These are phyloP conservation scores for Moesziomyces sp. DNA, from an alignment of 1,284 basidiomycete genomes.

Conservation along the genomic window DNA sequence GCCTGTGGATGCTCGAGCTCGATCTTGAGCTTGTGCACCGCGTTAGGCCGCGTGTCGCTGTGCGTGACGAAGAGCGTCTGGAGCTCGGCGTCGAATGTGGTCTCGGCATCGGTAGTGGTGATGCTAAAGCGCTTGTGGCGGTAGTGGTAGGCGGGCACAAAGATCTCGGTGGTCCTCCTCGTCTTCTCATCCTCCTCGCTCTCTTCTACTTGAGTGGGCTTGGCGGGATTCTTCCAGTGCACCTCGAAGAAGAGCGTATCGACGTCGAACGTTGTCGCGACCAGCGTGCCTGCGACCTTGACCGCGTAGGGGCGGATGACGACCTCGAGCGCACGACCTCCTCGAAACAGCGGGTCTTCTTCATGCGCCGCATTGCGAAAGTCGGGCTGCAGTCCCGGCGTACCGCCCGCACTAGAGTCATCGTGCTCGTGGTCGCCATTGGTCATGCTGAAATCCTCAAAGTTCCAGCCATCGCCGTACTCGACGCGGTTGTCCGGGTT, in stretches of 20 bases:
- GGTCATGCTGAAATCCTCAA: slow-evolving; percentile 75
- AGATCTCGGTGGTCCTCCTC: slow-evolving; percentile 50
- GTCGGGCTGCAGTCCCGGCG: slow-evolving; percentile 51
- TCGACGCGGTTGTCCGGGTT: slow-evolving; percentile 85
- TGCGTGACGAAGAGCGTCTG: slow-evolving; percentile 56
- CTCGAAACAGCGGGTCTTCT: slow-evolving; percentile 75
- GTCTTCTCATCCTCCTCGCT: slow-evolving; percentile 1
- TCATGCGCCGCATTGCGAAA: slow-evolving; percentile 68
- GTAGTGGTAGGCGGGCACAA: slow-evolving; percentile 53
- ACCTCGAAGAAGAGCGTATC: slow-evolving; percentile 53
- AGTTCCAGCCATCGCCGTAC: slow-evolving; percentile 91
- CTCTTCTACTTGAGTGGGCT: slow-evolving; percentile 15
- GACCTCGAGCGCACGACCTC: slow-evolving; percentile 79
- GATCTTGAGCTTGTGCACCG: slow-evolving; percentile 44
- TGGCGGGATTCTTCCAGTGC: slow-evolving; percentile 54
- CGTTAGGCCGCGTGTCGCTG: slow-evolving; percentile 21
- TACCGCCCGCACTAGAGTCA: slow-evolving; percentile 1
- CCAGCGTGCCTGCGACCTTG: slow-evolving; percentile 66
- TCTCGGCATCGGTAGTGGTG: slow-evolving; percentile 37
- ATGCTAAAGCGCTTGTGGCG: slow-evolving; percentile 28
- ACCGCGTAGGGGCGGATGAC: slow-evolving; percentile 70
- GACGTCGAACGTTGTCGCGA: slow-evolving; percentile 52
- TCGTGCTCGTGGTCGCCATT: slow-evolving; percentile 76
- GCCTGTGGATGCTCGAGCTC: slow-evolving; percentile 19
- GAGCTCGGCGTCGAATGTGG: slow-evolving; percentile 27